Conservation (phyloP, 495 filamentous ascomycete genomes). For the Thermochaetoides thermophila region DNA sequence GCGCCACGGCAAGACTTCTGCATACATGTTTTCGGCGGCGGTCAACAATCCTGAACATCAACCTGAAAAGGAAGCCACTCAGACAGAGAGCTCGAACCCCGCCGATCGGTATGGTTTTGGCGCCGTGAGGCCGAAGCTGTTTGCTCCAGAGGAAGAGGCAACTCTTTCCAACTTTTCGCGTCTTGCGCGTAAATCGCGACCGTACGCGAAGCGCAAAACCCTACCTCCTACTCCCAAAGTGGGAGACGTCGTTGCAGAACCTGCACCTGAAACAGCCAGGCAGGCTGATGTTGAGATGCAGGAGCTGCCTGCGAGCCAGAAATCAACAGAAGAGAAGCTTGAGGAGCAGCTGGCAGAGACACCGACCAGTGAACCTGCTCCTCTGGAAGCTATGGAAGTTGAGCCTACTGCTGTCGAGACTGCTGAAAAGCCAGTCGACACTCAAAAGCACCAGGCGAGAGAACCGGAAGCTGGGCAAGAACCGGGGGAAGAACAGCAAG, state of each 20-base stretch:
- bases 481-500: background rate
- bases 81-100: background rate
- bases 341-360: no score
- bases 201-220: constrained; percentile 15
- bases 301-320: no score
- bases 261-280: background rate
- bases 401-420: no score
- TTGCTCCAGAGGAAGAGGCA: constrained; percentile 4
- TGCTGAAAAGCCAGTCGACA: no score
- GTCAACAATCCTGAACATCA: constrained; percentile 1
- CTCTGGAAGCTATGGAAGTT: no score
- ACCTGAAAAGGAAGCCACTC: background rate
- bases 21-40: constrained; percentile 27
- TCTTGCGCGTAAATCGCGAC: constrained; percentile 8
- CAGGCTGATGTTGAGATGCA: background rate
- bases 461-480: no score
- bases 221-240: constrained; percentile 4
- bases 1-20: constrained; percentile 28
- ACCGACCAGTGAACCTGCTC: no score
- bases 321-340: no score
- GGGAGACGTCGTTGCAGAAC: background rate
- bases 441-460: no score
- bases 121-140: constrained; percentile 8
- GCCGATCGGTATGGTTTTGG: constrained; percentile 16
- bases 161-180: constrained; percentile 13